phyloP scores from a whole-genome alignment of 768 basidiomycete species.

The Tricholoma saponaceum region DNA sequence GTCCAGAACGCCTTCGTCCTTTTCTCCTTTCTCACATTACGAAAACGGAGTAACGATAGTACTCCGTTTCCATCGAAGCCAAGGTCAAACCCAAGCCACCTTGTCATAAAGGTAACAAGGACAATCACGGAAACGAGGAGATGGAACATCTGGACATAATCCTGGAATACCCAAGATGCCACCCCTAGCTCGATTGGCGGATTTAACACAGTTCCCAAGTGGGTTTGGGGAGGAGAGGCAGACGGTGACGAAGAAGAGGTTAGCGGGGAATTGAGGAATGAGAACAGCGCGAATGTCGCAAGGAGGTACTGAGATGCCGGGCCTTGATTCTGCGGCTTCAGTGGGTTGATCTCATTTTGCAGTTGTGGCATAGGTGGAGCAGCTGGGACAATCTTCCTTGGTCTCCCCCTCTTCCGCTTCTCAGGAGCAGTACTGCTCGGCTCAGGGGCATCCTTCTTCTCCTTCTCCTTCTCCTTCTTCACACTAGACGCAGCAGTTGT shows the following conservation, averaged over 20 bases:
- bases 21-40: slow-evolving; percentile 2
- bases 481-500: slow-evolving; percentile 25
- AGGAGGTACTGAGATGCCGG: slow-evolving; percentile 65
- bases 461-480: slow-evolving; percentile 59
- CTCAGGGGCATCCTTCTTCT: slow-evolving; percentile 39
- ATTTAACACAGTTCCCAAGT: slow-evolving; percentile 55
- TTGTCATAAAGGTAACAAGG: slow-evolving; percentile 47
- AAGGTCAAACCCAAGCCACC: slow-evolving; percentile 34
- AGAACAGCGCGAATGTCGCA: slow-evolving; percentile 80
- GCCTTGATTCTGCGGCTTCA: slow-evolving; percentile 23
- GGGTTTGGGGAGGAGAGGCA: slow-evolving; percentile 36
- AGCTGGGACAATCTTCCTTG: slow-evolving; percentile 60
- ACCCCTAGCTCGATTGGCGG: slow-evolving; percentile 17
- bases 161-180: slow-evolving; percentile 41
- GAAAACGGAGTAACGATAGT: not conserved
- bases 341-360: not conserved
- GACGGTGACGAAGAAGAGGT: slow-evolving; percentile 37
- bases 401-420: slow-evolving; percentile 83
- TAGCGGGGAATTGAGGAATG: slow-evolving; percentile 77
- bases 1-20: slow-evolving; percentile 23
- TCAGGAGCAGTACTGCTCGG: slow-evolving; percentile 43
- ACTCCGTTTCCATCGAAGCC: not conserved
- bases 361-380: slow-evolving; percentile 22
- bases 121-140: slow-evolving; percentile 61
- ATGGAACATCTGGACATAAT: slow-evolving; percentile 61